phyloP scores from a whole-genome alignment of 177 flowering plant species.

The Vitis hybrid region DNA sequence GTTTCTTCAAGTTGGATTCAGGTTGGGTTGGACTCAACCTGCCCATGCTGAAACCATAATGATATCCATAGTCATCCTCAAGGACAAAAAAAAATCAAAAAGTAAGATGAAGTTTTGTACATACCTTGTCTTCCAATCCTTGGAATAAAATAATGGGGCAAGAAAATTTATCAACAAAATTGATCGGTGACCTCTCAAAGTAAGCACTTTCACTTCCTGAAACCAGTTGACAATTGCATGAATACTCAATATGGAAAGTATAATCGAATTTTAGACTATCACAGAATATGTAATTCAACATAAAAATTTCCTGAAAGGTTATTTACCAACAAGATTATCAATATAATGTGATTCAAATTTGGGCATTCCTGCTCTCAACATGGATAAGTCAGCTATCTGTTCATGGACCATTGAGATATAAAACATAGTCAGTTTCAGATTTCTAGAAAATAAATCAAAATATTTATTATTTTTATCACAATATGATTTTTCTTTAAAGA shows the following conservation, averaged over 20 bases:
- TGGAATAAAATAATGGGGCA: conserved; percentile 95
- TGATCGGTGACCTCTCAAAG: conserved; percentile 88
- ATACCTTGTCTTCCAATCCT: conserved; percentile 97
- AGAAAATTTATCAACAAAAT: conserved; percentile 80
- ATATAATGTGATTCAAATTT: conserved; percentile 90
- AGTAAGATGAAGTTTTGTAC: background rate
- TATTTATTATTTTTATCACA: background rate
- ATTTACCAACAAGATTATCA: conserved; percentile 80
- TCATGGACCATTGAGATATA: conserved; percentile 3
- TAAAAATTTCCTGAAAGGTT: too few species aligned
- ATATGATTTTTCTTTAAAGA: background rate
- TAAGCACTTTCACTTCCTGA: conserved; percentile 71
- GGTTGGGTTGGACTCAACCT: too few species aligned
- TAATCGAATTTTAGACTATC: background rate
- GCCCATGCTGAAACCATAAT: too few species aligned
- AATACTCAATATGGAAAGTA: background rate
- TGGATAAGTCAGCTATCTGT: conserved; percentile 82
- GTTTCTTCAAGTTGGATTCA: too few species aligned
- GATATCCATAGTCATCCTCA: too few species aligned
- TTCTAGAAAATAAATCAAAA: background rate
- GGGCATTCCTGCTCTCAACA: conserved; percentile 70
- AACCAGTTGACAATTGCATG: conserved; percentile 15
- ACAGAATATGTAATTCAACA: background rate
- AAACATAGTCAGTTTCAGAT: background rate
- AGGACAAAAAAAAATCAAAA: background rate